Conservation (phyloP, 2,329 filamentous ascomycete species). For the Arthrobotrys entomopaga region DNA sequence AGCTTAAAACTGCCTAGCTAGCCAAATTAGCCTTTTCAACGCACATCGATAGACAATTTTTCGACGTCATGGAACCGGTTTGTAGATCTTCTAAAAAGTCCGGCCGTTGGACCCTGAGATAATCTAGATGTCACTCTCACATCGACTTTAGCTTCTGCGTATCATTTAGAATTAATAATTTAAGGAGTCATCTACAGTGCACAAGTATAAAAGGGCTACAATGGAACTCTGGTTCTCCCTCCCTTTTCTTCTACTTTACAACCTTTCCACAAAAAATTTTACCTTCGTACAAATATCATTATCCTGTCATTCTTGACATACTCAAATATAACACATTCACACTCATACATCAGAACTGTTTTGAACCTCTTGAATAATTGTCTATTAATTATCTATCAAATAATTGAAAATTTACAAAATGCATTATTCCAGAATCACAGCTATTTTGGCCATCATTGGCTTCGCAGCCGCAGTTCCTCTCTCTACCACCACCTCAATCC, state of each 20-base stretch:
- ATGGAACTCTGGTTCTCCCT: not conserved
- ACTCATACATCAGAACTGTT: not conserved
- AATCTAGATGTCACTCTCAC: no score
- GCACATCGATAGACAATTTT: not conserved
- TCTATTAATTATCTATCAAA: not conserved
- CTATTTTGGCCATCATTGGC: slow-evolving; percentile 1
- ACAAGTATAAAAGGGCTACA: not conserved
- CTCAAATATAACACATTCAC: not conserved
- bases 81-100: not conserved
- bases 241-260: not conserved
- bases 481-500: not conserved
- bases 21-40: not conserved
- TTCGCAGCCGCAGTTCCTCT: slow-evolving; percentile 8
- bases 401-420: slow-evolving; percentile 1
- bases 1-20: not conserved
- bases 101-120: no score
- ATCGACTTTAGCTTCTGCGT: not conserved
- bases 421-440: slow-evolving; percentile 10
- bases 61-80: not conserved
- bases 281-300: slow-evolving; percentile 4
- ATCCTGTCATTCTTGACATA: not conserved
- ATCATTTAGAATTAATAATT: slow-evolving; percentile 2
- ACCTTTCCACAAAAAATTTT: not conserved
- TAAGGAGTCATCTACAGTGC: no score
- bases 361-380: not conserved